Evolutionary conservation across 2,329 filamentous ascomycete genomes (phyloP), one percentile per base, ranked within the genome.

Genomic region (Coniochaeta ligniaria): DNA sequence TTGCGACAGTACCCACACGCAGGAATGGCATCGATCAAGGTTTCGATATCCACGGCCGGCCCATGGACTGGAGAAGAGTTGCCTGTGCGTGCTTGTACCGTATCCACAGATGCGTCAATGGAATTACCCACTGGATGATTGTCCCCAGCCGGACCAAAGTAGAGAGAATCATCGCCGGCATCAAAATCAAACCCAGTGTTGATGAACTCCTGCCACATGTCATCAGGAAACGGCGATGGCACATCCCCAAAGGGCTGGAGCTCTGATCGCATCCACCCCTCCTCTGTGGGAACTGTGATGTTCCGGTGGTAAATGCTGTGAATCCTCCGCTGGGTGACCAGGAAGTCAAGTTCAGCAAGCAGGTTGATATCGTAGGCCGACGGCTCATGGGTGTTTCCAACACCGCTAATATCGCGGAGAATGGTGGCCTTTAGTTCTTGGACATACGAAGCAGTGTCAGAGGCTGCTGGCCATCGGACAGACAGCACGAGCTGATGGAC

Each of bases 301-400:
- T 57, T 57, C 17, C 33, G 54, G 31, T 57, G 54, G 54, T 57
- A 57, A 22, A 57, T 35, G 31, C 54, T 57, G 54, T 57, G 54
- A 20, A 57, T 57, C 35, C 54, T 57, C 31, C 54, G 22, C 54
- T 57, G 54, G 8, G 54, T 57, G 31, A 57, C 31, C 54, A 57
- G 26, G 17, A 57, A 57, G 17, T 57, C 54, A 35, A 57, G 54
- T 57, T 57, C 54, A 35, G 24, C 54, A 57, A 57, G 54, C 26
- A 57, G 31, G 31, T 57, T 35, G 9, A 57, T 33, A 31, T 57
- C 54, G 31, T 57, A 57, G 7, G 24, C 54, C 17, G 54, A 57
- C 33, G 17, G 54, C 17, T 31, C 22, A 57, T 31, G 31, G 24
- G 14, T 35, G 22, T 57, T 24, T 31, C 54, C 54, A 16, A 22